Evolutionary conservation across 2,329 filamentous ascomycete species (phyloP), one percentile per base, ranked within the genome.

Genomic region (Phyllosticta citriasiana): DNA sequence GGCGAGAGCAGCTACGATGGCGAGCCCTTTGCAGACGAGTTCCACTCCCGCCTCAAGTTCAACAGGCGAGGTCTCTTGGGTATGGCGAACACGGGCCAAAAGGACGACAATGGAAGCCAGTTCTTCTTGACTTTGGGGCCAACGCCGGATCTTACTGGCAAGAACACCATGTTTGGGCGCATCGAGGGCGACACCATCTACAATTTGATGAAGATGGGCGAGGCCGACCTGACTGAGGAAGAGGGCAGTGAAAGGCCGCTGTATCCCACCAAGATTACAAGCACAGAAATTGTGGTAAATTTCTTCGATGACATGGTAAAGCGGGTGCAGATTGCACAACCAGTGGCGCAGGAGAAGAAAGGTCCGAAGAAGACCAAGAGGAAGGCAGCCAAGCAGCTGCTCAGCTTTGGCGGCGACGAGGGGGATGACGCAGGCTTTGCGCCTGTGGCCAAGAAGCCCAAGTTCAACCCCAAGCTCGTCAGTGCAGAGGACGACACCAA

Each of bases 171-270:
- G 73, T 97, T 99, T 78, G 94, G 94, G 19, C 82, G 94, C 61
- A 83, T 99, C 53, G 91, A 89, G 40, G 94, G 93, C 27, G 91
- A 97, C 66, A 97, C 93, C 16, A 94, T 99, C 60, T 99, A 95
- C 77, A 97, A 97, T 73, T 74, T 99, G 69, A 86, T 92, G 70
- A 95, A 92, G 75, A 96, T 97, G 80, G 91, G 88, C 22, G 92
- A 97, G 71, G 84, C 84, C 0, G 94, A 97, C 70, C 78, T 95
- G 19, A 84, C 87, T 24, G 78, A 76, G n/a, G 87, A 90, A 59
- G 87, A 90, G 60, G 87, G 86, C 16, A 86, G 84, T 6, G 93
- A 97, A 65, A 82, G 91, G 64, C 93, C 93, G 1, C 75, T 95
- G 56, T 99, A 96, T 72, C 88, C 93, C 0, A 84, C 91, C 40